Percentiles rank a stretch among this genome's conserved stretches.
phyloP scores from a whole-genome alignment of 331 rosid genomes.

The Rhamnella rubrinervis region DNA sequence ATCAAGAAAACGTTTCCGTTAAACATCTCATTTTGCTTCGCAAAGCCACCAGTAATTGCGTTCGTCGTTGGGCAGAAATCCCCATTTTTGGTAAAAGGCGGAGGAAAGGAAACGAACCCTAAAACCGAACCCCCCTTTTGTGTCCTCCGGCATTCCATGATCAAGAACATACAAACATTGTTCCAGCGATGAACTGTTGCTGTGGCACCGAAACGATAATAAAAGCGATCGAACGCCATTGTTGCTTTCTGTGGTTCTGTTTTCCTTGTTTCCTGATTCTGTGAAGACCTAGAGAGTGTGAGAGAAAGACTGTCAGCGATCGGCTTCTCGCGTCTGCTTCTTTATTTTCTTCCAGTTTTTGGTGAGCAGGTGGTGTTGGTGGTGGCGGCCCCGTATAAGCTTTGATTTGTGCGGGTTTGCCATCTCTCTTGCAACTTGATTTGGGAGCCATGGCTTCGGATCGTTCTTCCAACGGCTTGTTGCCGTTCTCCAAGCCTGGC shows the following conservation, averaged over 20 bases:
- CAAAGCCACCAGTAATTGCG: background rate
- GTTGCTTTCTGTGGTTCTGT: too few relatives aligned
- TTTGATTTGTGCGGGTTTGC: constrained; percentile 16
- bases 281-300: background rate
- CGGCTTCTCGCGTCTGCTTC: background rate
- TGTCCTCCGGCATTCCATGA: too few relatives aligned
- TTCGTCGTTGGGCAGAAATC: too few relatives aligned
- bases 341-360: background rate
- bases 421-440: constrained; percentile 34
- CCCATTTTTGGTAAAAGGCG: too few relatives aligned
- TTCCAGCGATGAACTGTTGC: too few relatives aligned
- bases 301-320: background rate
- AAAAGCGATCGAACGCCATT: too few relatives aligned
- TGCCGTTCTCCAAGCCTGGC: constrained; percentile 25
- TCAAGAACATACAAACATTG: too few relatives aligned
- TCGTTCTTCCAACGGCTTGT: constrained; percentile 60
- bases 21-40: background rate
- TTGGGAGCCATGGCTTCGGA: constrained; percentile 43
- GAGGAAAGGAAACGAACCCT: too few relatives aligned
- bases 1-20: background rate
- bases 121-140: too few relatives aligned
- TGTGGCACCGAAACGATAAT: too few relatives aligned
- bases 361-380: background rate
- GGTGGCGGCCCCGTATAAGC: background rate
- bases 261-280: background rate